Conservation (phyloP, 306 rosid genomes). For the Vachellia collinsii region DNA sequence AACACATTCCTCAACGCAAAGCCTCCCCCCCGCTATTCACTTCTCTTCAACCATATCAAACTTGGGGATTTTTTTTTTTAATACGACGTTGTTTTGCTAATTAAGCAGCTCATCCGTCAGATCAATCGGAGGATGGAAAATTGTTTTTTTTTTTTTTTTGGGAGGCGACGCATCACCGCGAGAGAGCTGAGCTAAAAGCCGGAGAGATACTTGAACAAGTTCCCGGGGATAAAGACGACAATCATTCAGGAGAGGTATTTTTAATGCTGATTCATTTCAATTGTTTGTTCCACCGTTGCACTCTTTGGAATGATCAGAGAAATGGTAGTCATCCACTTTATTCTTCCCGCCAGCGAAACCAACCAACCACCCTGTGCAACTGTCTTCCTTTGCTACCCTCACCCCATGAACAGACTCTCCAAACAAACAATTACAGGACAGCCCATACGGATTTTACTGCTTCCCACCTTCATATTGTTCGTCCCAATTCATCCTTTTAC, state of each 20-base stretch:
- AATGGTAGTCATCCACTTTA: background rate
- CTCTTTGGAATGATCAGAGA: background rate
- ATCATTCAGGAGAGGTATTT: background rate
- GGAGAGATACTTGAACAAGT: background rate
- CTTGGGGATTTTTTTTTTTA: background rate
- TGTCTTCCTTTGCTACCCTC: background rate
- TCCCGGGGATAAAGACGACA: background rate
- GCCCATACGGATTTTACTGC: background rate
- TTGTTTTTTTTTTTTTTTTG: too few relatives aligned
- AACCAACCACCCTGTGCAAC: slow-evolving; percentile 2
- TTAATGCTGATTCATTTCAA: background rate
- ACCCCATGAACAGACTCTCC: background rate
- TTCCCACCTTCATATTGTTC: background rate
- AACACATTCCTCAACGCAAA: background rate
- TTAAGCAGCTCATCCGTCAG: background rate
- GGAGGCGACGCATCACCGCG: background rate
- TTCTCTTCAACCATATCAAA: background rate
- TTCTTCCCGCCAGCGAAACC: background rate
- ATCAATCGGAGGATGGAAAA: background rate
- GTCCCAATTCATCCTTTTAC: too few relatives aligned
- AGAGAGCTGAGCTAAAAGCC: background rate
- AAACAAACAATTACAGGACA: background rate
- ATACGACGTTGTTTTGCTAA: background rate
- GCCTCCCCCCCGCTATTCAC: background rate
- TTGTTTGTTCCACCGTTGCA: background rate